These are phyloP conservation scores for Anisodus acutangulus DNA, from an alignment of 257 asterid species.

Conservation along the genomic window DNA sequence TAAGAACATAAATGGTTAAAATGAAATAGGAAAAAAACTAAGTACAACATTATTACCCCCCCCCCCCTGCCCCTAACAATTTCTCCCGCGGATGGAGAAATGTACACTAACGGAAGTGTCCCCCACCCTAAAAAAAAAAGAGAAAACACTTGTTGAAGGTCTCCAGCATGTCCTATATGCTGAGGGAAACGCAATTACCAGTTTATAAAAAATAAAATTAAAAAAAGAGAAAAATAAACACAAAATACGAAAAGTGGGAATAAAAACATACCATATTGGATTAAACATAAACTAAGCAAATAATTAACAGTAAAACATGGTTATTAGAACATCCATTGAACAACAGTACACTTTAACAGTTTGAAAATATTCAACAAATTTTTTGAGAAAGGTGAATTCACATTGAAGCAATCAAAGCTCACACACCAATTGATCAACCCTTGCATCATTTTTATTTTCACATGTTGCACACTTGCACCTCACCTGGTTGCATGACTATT, in stretches of 20 bases:
- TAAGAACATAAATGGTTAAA: not conserved
- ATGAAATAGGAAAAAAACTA: too few relatives aligned
- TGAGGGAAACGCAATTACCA: too few relatives aligned
- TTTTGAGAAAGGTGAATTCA: constrained; percentile 10
- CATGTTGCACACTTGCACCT: not conserved
- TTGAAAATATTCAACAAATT: not conserved
- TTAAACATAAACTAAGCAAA: not conserved
- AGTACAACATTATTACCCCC: not conserved
- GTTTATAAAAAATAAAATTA: too few relatives aligned
- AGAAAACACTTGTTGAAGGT: too few relatives aligned
- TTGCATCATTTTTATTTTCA: not conserved
- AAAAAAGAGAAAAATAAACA: not conserved
- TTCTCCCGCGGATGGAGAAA: not conserved
- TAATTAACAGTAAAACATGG: not conserved
- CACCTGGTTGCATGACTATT: constrained; percentile 11
- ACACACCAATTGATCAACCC: not conserved
- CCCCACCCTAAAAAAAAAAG: not conserved
- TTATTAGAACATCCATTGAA: not conserved
- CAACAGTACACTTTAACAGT: not conserved
- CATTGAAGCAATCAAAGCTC: not conserved
- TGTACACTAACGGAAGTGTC: not conserved
- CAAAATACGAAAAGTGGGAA: not conserved
- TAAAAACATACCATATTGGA: not conserved
- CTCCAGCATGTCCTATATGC: too few relatives aligned
- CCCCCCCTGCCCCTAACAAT: not conserved